A percentile compares a stretch with the other conserved stretches of the same genome.
phyloP scores from a whole-genome alignment of 2,329 filamentous ascomycete genomes.

The Hymenoscyphus linearis region DNA sequence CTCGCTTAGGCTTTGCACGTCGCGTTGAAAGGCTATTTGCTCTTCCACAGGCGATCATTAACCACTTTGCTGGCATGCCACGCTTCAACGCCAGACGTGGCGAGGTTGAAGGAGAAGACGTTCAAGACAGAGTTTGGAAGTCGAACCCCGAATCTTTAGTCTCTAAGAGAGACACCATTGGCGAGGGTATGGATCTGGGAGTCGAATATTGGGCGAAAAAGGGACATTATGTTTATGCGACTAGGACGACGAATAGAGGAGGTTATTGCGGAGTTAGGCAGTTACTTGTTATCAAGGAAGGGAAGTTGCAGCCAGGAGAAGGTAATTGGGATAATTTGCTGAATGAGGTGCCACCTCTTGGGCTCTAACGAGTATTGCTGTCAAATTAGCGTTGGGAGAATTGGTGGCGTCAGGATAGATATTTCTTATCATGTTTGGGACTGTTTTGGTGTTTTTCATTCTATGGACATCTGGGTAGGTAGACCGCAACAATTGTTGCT shows the following conservation, averaged over 20 bases:
- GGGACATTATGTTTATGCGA: constrained; percentile 38
- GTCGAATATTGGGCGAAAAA: constrained; percentile 25
- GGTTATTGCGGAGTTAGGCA: constrained; percentile 52
- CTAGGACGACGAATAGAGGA: constrained; percentile 43
- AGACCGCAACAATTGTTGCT: neutral
- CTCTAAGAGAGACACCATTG: constrained; percentile 22
- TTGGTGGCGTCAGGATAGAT: neutral
- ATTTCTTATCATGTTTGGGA: neutral
- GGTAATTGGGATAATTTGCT: constrained; percentile 32
- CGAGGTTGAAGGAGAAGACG: constrained; percentile 51
- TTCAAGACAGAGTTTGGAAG: constrained; percentile 48
- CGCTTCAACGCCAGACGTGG: constrained; percentile 54
- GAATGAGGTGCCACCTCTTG: constrained; percentile 24
- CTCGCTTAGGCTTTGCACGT: constrained; percentile 53
- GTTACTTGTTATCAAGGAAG: constrained; percentile 41
- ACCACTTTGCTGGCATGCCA: constrained; percentile 50
- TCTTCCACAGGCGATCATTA: constrained; percentile 53
- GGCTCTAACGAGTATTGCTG: neutral
- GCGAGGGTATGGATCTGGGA: constrained; percentile 9
- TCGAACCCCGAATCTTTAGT: constrained; percentile 20
- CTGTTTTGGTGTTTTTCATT: neutral
- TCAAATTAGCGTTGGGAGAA: neutral
- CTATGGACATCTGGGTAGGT: neutral
- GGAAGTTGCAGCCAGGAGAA: constrained; percentile 22
- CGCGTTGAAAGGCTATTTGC: constrained; percentile 62